Percentiles rank a stretch among this genome's conserved stretches.
Evolutionary conservation across 768 basidiomycete genomes (phyloP).

Genomic region (Cyathus striatus): DNA sequence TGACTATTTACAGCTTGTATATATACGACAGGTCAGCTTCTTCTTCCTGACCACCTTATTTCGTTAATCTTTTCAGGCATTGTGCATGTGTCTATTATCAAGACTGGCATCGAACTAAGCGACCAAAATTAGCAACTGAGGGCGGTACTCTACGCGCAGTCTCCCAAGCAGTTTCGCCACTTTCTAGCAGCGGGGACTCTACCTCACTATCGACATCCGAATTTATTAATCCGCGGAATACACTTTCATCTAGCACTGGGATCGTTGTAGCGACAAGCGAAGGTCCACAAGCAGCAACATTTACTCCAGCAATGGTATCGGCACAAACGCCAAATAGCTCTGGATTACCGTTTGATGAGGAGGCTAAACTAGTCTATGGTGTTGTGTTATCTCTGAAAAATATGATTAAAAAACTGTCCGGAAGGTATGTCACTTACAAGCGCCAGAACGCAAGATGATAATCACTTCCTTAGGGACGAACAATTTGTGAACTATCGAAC

Average conservation of each 20-base stretch:
- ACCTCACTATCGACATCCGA: slow-evolving; percentile 26
- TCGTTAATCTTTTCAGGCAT: too few relatives aligned
- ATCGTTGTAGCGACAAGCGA: slow-evolving; percentile 63
- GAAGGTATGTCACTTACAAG: slow-evolving; percentile 45
- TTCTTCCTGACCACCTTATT: too few relatives aligned
- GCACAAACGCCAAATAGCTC: slow-evolving; percentile 35
- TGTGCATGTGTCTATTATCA: slow-evolving; percentile 94
- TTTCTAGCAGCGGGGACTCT: slow-evolving; percentile 23
- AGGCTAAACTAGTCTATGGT: slow-evolving; percentile 95
- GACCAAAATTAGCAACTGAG: slow-evolving; percentile 66
- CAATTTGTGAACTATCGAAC: slow-evolving; percentile 89
- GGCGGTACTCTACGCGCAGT: slow-evolving; percentile 78
- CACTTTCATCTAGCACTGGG: slow-evolving; percentile 58
- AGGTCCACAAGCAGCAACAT: slow-evolving; percentile 27
- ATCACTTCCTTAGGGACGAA: slow-evolving; percentile 60
- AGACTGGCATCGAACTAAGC: slow-evolving; percentile 83
- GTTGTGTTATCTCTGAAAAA: slow-evolving; percentile 87
- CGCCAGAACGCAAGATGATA: background rate
- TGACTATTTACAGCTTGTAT: slow-evolving; percentile 92
- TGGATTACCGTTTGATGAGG: slow-evolving; percentile 90
- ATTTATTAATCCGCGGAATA: slow-evolving; percentile 59
- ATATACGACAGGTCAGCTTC: slow-evolving; percentile 88
- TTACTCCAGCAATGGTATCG: slow-evolving; percentile 26
- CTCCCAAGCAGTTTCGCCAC: slow-evolving; percentile 54
- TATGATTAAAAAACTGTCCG: slow-evolving; percentile 93